These are phyloP conservation scores for Moesziomyces parantarcticus DNA, from an alignment of 1,284 basidiomycete species.

Conservation along the genomic window DNA sequence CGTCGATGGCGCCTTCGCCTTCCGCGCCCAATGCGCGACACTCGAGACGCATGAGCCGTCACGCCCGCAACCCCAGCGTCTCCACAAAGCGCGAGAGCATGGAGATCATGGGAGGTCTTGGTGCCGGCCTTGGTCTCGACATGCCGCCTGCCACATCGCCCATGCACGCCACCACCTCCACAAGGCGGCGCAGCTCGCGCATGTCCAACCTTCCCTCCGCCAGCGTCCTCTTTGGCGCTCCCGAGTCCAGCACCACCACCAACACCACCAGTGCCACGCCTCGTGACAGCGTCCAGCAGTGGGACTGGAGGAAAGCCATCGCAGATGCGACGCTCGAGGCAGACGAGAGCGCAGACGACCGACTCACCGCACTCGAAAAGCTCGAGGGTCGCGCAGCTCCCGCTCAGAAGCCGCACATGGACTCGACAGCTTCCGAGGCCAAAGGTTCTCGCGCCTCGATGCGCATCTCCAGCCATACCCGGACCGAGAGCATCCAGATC, in stretches of 20 bases:
- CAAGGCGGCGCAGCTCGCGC: constrained; percentile 48
- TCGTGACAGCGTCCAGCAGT: constrained; percentile 26
- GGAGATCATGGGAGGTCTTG: constrained; percentile 63
- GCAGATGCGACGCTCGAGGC: constrained; percentile 24
- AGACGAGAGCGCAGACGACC: constrained; percentile 36
- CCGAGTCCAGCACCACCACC: constrained; percentile 8
- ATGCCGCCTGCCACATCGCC: constrained; percentile 12
- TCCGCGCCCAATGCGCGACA: constrained; percentile 22
- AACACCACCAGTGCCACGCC: constrained; percentile 4
- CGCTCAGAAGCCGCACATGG: constrained; percentile 2
- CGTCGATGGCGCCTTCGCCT: constrained; percentile 9
- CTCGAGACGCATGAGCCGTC: constrained; percentile 48
- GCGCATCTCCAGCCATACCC: constrained; percentile 45
- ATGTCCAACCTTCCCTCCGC: constrained; percentile 52
- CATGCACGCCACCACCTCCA: constrained; percentile 16
- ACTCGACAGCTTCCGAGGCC: constrained; percentile 8
- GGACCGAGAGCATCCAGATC: constrained; percentile 58
- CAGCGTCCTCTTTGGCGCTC: constrained; percentile 49
- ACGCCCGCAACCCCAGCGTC: constrained; percentile 53
- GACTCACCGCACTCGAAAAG: constrained; percentile 61
- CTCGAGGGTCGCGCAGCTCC: constrained; percentile 50
- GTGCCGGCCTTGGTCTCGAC: constrained; percentile 49
- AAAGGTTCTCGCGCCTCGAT: constrained; percentile 25
- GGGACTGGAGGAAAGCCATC: constrained; percentile 46
- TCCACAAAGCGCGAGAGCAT: constrained; percentile 61